These are phyloP conservation scores for Erythrophleum ivorense DNA, from an alignment of 331 rosid species.

Conservation along the genomic window DNA sequence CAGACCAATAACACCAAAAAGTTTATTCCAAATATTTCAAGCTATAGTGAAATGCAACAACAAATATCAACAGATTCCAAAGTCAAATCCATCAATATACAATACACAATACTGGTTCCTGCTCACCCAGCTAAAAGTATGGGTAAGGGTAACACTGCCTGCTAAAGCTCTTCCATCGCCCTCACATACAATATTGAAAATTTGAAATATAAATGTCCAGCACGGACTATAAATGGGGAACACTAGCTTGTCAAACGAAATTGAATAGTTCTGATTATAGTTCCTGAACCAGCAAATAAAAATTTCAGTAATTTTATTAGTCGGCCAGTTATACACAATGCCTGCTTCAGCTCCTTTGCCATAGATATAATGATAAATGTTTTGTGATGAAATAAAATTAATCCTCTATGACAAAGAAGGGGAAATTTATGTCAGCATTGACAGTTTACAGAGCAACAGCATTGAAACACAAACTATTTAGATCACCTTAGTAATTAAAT, in stretches of 20 bases:
- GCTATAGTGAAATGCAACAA: not conserved
- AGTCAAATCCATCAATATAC: not conserved
- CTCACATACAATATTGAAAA: not conserved
- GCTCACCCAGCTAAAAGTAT: not conserved
- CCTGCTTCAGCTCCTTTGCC: not conserved
- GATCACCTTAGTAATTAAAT: not conserved
- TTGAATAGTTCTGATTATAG: not conserved
- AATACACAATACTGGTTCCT: not conserved
- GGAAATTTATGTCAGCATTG: not conserved
- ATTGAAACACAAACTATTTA: not conserved
- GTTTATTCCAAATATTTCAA: not conserved
- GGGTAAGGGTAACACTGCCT: not conserved
- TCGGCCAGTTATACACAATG: not conserved
- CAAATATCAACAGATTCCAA: not conserved
- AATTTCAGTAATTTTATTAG: not conserved
- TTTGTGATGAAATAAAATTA: not conserved
- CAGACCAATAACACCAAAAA: not conserved
- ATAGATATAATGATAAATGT: not conserved
- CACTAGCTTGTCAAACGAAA: not conserved
- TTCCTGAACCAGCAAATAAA: not conserved
- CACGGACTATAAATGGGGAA: not conserved
- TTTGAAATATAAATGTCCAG: not conserved
- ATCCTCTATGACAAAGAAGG: not conserved
- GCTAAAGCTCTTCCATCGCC: not conserved
- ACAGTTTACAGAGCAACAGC: not conserved